Evolutionary conservation across 1,284 basidiomycete genomes (phyloP).

Genomic region (Fomitiporia mediterranea): DNA sequence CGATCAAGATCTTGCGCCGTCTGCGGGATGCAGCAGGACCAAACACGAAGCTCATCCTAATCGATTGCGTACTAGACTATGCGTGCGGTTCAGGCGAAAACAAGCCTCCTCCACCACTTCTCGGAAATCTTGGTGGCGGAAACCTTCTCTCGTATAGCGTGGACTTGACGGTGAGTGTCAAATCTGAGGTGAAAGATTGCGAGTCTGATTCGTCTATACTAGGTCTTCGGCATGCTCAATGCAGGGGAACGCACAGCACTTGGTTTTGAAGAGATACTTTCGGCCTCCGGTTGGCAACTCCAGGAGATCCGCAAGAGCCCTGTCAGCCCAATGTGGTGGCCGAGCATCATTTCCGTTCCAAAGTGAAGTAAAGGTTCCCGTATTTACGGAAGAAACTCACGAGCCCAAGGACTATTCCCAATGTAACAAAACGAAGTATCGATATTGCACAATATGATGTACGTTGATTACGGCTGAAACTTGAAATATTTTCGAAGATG

Average conservation of each 20-base stretch:
- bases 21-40: slow-evolving; percentile 26
- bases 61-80: slow-evolving; percentile 26
- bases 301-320: slow-evolving; percentile 6
- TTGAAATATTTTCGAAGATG: neutral
- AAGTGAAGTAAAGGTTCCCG: neutral
- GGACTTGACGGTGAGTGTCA: slow-evolving; percentile 19
- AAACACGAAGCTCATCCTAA: slow-evolving; percentile 27
- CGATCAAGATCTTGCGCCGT: slow-evolving; percentile 25
- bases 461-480: neutral
- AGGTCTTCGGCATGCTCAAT: slow-evolving; percentile 10
- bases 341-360: slow-evolving; percentile 11
- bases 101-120: slow-evolving; percentile 18
- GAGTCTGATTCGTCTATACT: neutral
- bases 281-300: slow-evolving; percentile 10
- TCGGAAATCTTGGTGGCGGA: slow-evolving; percentile 20
- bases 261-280: slow-evolving; percentile 4
- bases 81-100: slow-evolving; percentile 20
- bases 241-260: slow-evolving; percentile 13
- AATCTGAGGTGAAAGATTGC: too few relatives aligned
- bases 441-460: neutral
- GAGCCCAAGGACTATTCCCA: too few relatives aligned
- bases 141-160: slow-evolving; percentile 17
- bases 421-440: too few relatives aligned
- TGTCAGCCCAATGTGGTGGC: slow-evolving; percentile 10
- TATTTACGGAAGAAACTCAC: too few relatives aligned